Percentiles rank a stretch among this genome's conserved stretches.
Conservation (phyloP, 2,329 filamentous ascomycete species). For the Sphaerulina musiva region DNA sequence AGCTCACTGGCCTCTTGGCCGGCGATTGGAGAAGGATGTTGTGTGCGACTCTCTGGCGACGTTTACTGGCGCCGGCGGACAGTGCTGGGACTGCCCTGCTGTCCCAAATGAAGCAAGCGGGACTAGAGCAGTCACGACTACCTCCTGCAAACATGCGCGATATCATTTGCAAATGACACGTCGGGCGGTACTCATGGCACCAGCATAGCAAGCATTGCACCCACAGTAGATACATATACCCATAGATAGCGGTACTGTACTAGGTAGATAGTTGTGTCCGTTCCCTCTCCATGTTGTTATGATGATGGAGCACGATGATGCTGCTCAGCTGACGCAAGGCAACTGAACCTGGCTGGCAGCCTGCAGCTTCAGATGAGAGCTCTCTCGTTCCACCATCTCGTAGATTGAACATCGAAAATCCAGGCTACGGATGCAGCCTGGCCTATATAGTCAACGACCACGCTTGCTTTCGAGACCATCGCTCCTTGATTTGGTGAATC, state of each 20-base stretch:
- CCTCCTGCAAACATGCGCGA: no score
- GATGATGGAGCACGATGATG: not conserved
- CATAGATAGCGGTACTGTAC: not conserved
- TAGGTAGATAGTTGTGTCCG: not conserved
- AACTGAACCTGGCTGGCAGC: not conserved
- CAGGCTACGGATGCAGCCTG: constrained; percentile 20
- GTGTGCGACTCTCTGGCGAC: not conserved
- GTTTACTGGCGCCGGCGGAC: not conserved
- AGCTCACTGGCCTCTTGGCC: not conserved
- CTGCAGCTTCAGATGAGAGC: constrained; percentile 4
- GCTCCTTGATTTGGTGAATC: constrained; percentile 55
- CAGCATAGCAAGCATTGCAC: not conserved
- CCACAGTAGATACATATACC: not conserved
- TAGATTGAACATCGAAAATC: constrained; percentile 52
- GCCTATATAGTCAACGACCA: not conserved
- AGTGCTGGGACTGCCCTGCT: not conserved
- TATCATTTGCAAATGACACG: not conserved
- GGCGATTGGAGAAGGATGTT: constrained; percentile 5
- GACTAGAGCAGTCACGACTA: no score
- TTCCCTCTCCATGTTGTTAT: not conserved
- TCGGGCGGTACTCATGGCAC: not conserved
- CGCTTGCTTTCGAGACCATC: constrained; percentile 43
- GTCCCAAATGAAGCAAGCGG: not conserved
- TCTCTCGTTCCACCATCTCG: constrained; percentile 23
- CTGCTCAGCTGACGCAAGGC: not conserved